Percentiles rank a stretch among this genome's conserved stretches.
Conservation (phyloP, 2,329 filamentous ascomycete genomes). For the Trichoderma gracile region DNA sequence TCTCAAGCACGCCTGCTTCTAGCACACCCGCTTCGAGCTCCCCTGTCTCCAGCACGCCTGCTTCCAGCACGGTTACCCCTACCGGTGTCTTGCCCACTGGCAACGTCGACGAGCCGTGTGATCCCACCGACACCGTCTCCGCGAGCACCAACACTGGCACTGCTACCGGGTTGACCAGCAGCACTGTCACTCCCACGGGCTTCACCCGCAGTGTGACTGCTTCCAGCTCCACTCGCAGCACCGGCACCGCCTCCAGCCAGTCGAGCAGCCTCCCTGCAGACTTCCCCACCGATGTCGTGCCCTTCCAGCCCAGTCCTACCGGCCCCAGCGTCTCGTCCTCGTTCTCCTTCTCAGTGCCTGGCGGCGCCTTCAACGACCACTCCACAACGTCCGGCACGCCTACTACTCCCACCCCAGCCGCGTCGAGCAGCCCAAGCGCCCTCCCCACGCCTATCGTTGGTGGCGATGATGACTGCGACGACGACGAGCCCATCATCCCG, state of each 20-base stretch:
- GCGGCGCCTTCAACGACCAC: too few relatives aligned
- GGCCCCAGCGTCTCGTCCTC: too few relatives aligned
- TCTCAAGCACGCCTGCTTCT: neutral
- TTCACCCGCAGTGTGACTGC: neutral
- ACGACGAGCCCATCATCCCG: neutral
- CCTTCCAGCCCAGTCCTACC: too few relatives aligned
- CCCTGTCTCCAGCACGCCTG: neutral
- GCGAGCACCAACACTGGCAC: neutral
- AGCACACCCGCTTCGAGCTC: neutral
- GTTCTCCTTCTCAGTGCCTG: too few relatives aligned
- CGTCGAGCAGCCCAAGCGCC: neutral
- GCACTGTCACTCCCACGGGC: neutral
- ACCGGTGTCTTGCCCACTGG: conserved; percentile 5
- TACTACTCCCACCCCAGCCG: neutral
- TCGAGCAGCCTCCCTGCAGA: too few relatives aligned
- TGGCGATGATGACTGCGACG: neutral
- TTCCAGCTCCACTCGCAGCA: neutral
- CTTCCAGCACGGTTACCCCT: neutral
- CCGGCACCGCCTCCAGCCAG: too few relatives aligned
- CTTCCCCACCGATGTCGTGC: too few relatives aligned
- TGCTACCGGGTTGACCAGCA: neutral
- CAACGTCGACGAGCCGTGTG: neutral
- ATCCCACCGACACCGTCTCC: neutral
- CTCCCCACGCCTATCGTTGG: neutral
- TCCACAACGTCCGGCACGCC: neutral